These are phyloP conservation scores for Salix brachista DNA, from an alignment of 345 rosid species.

Conservation along the genomic window DNA sequence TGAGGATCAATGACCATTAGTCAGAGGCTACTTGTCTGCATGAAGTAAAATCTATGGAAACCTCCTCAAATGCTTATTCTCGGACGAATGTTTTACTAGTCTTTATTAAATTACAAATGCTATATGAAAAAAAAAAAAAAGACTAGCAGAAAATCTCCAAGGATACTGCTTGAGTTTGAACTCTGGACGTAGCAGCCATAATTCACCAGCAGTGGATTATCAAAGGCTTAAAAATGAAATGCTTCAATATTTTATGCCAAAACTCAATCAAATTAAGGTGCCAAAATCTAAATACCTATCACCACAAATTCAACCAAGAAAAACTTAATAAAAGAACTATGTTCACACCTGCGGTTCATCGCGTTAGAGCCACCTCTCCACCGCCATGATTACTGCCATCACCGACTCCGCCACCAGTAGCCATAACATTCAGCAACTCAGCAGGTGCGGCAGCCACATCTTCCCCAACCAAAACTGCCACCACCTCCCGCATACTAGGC, in stretches of 20 bases:
- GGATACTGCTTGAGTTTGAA: no score
- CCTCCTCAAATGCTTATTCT: background rate
- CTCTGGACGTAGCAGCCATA: no score
- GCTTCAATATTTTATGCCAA: background rate
- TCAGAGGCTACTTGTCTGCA: background rate
- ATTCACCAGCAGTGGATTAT: no score
- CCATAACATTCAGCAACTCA: conserved; percentile 36
- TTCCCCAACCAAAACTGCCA: conserved; percentile 47
- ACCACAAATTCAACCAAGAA: background rate
- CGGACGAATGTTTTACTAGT: background rate
- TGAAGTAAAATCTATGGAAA: background rate
- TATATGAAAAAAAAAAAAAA: no score
- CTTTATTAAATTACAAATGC: background rate
- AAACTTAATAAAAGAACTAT: background rate
- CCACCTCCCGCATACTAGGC: conserved; percentile 72
- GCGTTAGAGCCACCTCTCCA: conserved; percentile 3
- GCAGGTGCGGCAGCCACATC: conserved; percentile 36
- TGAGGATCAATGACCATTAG: background rate
- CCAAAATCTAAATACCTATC: background rate
- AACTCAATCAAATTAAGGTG: background rate
- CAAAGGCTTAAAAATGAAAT: background rate
- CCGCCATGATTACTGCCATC: background rate
- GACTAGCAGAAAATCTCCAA: no score
- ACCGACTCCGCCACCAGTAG: conserved; percentile 12
- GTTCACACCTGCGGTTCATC: conserved; percentile 14